Conservation (phyloP, 805 yeast genomes). For the Lipomyces mesembrius region DNA sequence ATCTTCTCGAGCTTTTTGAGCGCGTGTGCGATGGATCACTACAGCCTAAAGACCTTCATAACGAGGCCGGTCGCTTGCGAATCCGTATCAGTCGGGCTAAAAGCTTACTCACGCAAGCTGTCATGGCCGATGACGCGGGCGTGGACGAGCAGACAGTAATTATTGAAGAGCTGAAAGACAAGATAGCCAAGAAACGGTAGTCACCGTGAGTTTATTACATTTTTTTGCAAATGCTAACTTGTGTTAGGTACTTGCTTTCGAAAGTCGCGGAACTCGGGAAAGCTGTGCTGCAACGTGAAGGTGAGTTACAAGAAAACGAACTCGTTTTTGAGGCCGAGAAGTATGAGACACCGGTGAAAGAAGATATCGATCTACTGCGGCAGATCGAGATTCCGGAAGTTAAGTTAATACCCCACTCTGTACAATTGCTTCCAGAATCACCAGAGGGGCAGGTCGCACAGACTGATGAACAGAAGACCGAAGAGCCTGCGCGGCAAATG, state of each 20-base stretch:
- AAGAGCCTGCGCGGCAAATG: background rate
- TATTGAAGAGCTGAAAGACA: slow-evolving; percentile 11
- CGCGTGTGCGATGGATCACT: slow-evolving; percentile 29
- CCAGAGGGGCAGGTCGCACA: background rate
- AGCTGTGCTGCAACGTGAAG: slow-evolving; percentile 8
- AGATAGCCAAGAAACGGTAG: slow-evolving; percentile 20
- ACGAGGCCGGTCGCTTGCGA: slow-evolving; percentile 29
- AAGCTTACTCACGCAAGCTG: slow-evolving; percentile 13
- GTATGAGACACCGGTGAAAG: background rate
- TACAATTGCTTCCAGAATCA: background rate
- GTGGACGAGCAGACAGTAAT: slow-evolving; percentile 16
- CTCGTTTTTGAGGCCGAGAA: background rate
- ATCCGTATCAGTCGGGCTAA: slow-evolving; percentile 18
- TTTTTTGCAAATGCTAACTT: background rate
- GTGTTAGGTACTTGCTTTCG: slow-evolving; percentile 7
- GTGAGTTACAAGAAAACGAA: slow-evolving; percentile 11
- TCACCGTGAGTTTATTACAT: background rate
- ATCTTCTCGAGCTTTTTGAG: slow-evolving; percentile 28
- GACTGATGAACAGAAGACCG: background rate
- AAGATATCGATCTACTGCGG: background rate
- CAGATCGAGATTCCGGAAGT: slow-evolving; percentile 7
- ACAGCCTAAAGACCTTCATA: slow-evolving; percentile 25
- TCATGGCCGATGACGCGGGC: background rate
- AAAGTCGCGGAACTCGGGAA: slow-evolving; percentile 8
- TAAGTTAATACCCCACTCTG: slow-evolving; percentile 1